phyloP scores from a whole-genome alignment of 768 basidiomycete genomes.

The Serendipita indica region DNA sequence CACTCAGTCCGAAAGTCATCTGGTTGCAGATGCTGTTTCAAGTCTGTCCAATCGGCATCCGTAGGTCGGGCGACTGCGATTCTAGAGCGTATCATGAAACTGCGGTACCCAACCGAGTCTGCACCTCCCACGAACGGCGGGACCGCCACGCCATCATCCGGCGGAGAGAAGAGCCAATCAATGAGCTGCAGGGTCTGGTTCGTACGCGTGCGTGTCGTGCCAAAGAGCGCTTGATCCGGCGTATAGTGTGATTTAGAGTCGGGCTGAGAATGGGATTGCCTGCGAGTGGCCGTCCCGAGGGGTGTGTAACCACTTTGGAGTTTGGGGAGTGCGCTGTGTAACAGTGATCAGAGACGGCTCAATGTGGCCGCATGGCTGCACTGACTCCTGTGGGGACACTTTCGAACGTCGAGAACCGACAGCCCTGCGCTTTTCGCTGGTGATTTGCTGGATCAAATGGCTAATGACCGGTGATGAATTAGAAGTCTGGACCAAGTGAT shows the following conservation, averaged over 20 bases:
- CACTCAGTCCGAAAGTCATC: slow-evolving; percentile 72
- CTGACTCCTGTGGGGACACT: slow-evolving; percentile 37
- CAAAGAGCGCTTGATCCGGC: slow-evolving; percentile 10
- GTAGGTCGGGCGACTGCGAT: neutral
- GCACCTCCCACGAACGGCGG: slow-evolving; percentile 3
- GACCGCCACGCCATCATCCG: slow-evolving; percentile 30
- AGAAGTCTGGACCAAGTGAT: slow-evolving; percentile 15
- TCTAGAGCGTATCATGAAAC: neutral
- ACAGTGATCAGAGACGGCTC: too few species aligned
- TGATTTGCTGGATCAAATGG: slow-evolving; percentile 70
- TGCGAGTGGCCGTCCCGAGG: neutral
- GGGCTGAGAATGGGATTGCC: slow-evolving; percentile 3
- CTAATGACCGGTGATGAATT: slow-evolving; percentile 23
- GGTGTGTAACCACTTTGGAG: neutral
- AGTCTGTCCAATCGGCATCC: slow-evolving; percentile 56
- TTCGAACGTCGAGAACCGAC: slow-evolving; percentile 48
- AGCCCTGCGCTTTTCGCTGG: slow-evolving; percentile 58
- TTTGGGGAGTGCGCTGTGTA: too few species aligned
- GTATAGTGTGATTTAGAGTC: slow-evolving; percentile 10
- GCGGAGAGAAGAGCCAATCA: slow-evolving; percentile 60
- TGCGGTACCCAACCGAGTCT: slow-evolving; percentile 17
- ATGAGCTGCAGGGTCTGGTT: slow-evolving; percentile 47
- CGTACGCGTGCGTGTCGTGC: slow-evolving; percentile 26
- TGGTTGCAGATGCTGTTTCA: slow-evolving; percentile 54
- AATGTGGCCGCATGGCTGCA: slow-evolving; percentile 21